These are phyloP conservation scores for Gossypium bickii DNA, from an alignment of 345 rosid species.

Conservation along the genomic window DNA sequence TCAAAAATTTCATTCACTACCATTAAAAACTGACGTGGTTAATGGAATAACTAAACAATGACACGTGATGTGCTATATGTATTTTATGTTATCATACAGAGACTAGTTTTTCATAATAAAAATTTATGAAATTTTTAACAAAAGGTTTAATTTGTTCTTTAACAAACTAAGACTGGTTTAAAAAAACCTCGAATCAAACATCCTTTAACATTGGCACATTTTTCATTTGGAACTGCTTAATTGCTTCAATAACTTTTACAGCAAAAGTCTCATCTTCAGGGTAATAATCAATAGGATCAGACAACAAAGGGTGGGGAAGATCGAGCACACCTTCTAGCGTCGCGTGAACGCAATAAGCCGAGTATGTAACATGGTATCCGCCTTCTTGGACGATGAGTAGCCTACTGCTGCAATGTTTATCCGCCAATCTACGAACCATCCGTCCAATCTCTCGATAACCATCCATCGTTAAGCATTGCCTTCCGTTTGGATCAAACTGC, in stretches of 20 bases:
- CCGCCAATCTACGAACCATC: slow-evolving; percentile 41
- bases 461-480: slow-evolving; percentile 78
- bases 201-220: slow-evolving; percentile 44
- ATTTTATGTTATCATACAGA: too few relatives aligned
- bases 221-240: slow-evolving; percentile 39
- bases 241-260: slow-evolving; percentile 46
- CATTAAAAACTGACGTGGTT: too few relatives aligned
- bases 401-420: slow-evolving; percentile 49
- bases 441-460: slow-evolving; percentile 70
- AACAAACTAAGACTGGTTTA: too few relatives aligned
- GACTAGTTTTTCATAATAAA: too few relatives aligned
- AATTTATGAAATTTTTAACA: too few relatives aligned
- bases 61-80: too few relatives aligned
- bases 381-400: slow-evolving; percentile 91
- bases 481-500: slow-evolving; percentile 92
- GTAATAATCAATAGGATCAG: slow-evolving; percentile 65
- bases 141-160: too few relatives aligned
- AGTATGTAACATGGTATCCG: slow-evolving; percentile 80
- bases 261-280: slow-evolving; percentile 71
- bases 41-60: too few relatives aligned
- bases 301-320: slow-evolving; percentile 42
- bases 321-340: slow-evolving; percentile 76
- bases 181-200: slow-evolving; percentile 23
- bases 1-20: too few relatives aligned
- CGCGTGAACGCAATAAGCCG: slow-evolving; percentile 90